Conservation (phyloP, 495 filamentous ascomycete genomes). For the Annulohypoxylon nitens region DNA sequence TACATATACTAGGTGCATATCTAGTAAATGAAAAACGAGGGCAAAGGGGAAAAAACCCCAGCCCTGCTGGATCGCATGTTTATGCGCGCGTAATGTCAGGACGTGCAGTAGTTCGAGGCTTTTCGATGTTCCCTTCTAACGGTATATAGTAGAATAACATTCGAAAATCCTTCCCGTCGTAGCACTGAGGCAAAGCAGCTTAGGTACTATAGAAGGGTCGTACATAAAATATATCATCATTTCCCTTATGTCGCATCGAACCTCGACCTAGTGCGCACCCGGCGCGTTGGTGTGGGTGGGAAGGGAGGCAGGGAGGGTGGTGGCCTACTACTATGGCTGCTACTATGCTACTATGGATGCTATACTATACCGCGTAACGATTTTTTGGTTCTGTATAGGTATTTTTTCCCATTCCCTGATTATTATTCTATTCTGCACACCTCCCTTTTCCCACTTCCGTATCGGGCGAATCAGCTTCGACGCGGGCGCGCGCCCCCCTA, state of each 20-base stretch:
- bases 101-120: conserved; percentile 31
- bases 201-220: background rate
- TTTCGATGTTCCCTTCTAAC: background rate
- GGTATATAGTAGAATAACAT: background rate
- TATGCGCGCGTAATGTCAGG: conserved; percentile 12
- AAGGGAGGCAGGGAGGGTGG: conserved; percentile 7
- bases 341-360: background rate
- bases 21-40: background rate
- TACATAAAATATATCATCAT: background rate
- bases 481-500: conserved; percentile 18
- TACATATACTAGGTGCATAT: background rate
- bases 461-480: conserved; percentile 41
- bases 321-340: background rate
- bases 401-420: conserved; percentile 20
- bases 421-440: conserved; percentile 11
- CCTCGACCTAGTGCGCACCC: conserved; percentile 48
- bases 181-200: background rate
- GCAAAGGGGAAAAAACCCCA: background rate
- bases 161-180: conserved; percentile 14
- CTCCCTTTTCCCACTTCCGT: conserved; percentile 29
- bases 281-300: conserved; percentile 50
- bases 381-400: background rate
- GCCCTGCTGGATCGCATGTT: conserved; percentile 14
- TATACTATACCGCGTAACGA: background rate
- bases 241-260: conserved; percentile 28